Evolutionary conservation across 139 green algal genomes (phyloP).

Genomic region (Klebsormidium nitens): DNA sequence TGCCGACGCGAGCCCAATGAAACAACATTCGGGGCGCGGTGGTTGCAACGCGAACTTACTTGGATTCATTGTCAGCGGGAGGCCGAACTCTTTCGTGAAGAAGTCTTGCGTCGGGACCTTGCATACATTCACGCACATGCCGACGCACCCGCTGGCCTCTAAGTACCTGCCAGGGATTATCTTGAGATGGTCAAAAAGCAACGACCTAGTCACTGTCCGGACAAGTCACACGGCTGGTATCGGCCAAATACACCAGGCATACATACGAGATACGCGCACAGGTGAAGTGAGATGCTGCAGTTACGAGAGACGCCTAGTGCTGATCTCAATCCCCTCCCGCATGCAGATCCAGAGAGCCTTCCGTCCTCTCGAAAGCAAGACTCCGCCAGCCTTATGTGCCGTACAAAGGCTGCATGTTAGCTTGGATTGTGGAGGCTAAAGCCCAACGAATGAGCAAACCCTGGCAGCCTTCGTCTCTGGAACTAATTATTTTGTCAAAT

Average conservation of each 20-base stretch:
- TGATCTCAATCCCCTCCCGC: too few species aligned
- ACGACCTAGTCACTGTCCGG: neutral
- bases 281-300: neutral
- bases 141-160: slow-evolving; percentile 57
- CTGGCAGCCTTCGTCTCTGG: too few species aligned
- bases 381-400: too few species aligned
- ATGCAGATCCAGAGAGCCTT: too few species aligned
- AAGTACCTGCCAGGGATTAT: slow-evolving; percentile 39
- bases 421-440: too few species aligned
- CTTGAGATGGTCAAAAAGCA: neutral
- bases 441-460: too few species aligned
- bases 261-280: neutral
- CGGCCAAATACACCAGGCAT: neutral
- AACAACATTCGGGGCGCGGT: too few species aligned
- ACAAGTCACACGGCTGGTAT: neutral
- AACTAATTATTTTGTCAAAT: too few species aligned
- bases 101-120: slow-evolving; percentile 67
- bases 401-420: too few species aligned
- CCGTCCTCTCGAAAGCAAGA: too few species aligned
- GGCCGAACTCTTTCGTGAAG: slow-evolving; percentile 75
- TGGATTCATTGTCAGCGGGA: slow-evolving; percentile 71
- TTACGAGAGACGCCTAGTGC: too few species aligned
- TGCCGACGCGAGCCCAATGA: too few species aligned
- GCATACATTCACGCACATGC: slow-evolving; percentile 82
- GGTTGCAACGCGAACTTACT: slow-evolving; percentile 49